Base-by-base conservation (phyloP, 306 rosid species). In the Pterocarpus santalinus region DNA sequence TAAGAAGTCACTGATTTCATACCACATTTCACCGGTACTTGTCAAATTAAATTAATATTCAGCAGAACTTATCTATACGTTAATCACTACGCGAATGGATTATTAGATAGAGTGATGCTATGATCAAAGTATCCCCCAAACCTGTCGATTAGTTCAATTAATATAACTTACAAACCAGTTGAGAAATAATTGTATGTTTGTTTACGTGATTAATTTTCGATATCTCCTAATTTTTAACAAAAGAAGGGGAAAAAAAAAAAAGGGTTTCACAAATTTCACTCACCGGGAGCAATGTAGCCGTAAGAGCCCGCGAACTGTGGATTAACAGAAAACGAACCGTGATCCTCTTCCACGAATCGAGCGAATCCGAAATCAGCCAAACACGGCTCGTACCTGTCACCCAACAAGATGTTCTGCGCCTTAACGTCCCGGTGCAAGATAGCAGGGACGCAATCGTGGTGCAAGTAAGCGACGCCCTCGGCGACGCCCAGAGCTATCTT, bases 221-320 rank as follows among this genome's bases (percentile, higher is more conserved):
- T 43, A 38, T 38, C 5, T 0, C 41, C 6, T 43, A 5, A 7
- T 5, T 43, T 43, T 22, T 22, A 22, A 22, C 28, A 22, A 22
- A 22, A 22, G 28, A 22, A 22, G 28, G 28, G 28, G 10, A 63
- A 8, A 33, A 49, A 36, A 63, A 0, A 8, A 36, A 53, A 10
- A 11, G n/a, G n/a, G 28, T 22, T 22, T 22, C 28, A 22, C 60
- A 11, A 55, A 73, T 5, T 53, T 14, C 17, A 65, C 87, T 80
- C 63, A 91, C 99, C 99, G 0, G 99, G 99, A 52, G 99, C 98
- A 88, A 95, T 86, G 82, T 95, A 95, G 86, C 99, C 99, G 77
- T 90, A 95, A 16, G 99, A 93, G 4, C 99, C 99, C 0, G 99
- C 97, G 55, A 95, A 89, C 61, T 93, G 94, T 4, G 94, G 98